A percentile compares a stretch with the other conserved stretches of the same genome.
Evolutionary conservation across 2,329 filamentous ascomycete species (phyloP).

Genomic region (Leptographium flavum): DNA sequence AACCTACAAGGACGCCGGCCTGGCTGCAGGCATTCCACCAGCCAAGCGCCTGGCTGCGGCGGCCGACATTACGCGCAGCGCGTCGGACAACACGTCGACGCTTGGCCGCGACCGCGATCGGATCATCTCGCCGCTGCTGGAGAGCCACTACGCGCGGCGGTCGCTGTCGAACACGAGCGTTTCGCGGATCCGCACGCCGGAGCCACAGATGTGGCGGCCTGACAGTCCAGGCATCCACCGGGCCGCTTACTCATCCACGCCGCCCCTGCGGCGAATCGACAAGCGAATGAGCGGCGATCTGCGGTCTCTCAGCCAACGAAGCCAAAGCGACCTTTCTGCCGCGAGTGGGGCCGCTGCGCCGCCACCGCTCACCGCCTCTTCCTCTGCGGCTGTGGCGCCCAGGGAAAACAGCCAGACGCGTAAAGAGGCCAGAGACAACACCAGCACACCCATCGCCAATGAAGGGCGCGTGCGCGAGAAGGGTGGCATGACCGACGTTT

Average conservation of each 20-base stretch:
- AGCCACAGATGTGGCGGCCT: slow-evolving; percentile 44
- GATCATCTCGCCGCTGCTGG: slow-evolving; percentile 2
- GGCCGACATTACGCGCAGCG: slow-evolving; percentile 1
- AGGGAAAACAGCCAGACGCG: slow-evolving; percentile 7
- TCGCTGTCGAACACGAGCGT: slow-evolving; percentile 40
- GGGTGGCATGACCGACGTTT: slow-evolving; percentile 77
- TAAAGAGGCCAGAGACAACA: neutral
- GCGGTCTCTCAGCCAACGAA: slow-evolving; percentile 47
- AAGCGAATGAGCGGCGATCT: slow-evolving; percentile 63
- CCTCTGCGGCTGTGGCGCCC: slow-evolving; percentile 7
- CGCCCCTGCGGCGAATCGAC: slow-evolving; percentile 57
- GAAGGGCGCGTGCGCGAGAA: slow-evolving; percentile 72
- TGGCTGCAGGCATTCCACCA: slow-evolving; percentile 7
- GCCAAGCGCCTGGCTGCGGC: neutral
- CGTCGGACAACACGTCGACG: slow-evolving; percentile 8
- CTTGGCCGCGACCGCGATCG: neutral
- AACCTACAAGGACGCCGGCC: slow-evolving; percentile 14
- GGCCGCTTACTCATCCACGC: slow-evolving; percentile 34
- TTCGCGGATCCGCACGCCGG: slow-evolving; percentile 35
- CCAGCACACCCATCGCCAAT: slow-evolving; percentile 52
- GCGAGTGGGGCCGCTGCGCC: neutral
- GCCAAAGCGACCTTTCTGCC: slow-evolving; percentile 8
- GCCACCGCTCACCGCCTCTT: slow-evolving; percentile 11
- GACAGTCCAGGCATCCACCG: slow-evolving; percentile 46
- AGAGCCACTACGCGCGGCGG: slow-evolving; percentile 14